Evolutionary conservation across 2,329 filamentous ascomycete genomes (phyloP).

Genomic region (Colletotrichum sp.): DNA sequence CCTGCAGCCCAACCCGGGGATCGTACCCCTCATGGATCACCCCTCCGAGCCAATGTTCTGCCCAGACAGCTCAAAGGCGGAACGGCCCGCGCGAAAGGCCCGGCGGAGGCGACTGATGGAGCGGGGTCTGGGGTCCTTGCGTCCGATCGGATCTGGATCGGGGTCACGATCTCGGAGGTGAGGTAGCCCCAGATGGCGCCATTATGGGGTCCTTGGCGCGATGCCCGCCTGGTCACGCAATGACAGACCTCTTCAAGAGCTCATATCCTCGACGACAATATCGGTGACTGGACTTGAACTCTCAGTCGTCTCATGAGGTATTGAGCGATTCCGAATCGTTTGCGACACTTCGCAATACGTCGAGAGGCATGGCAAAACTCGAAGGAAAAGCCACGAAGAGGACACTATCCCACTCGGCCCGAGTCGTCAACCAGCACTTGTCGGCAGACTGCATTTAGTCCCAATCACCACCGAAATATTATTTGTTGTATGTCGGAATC

Average conservation of each 20-base stretch:
- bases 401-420: background rate
- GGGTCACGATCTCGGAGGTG: background rate
- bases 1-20: background rate
- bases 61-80: background rate
- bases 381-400: background rate
- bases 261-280: no score
- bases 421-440: background rate
- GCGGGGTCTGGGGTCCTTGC: background rate
- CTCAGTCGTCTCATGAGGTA: background rate
- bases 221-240: background rate
- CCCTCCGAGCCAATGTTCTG: background rate
- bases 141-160: constrained; percentile 6
- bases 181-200: constrained; percentile 10
- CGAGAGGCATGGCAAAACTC: background rate
- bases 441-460: fast-evolving
- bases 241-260: background rate
- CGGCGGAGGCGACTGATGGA: background rate
- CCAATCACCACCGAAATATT: background rate
- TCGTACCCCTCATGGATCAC: background rate
- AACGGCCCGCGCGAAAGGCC: constrained; percentile 1
- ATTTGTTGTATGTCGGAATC: background rate
- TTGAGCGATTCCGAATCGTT: background rate
- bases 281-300: no score
- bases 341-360: background rate
- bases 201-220: constrained; percentile 8